These are phyloP conservation scores for Chlorophyllum brunneum DNA, from an alignment of 768 basidiomycete species.

Conservation along the genomic window DNA sequence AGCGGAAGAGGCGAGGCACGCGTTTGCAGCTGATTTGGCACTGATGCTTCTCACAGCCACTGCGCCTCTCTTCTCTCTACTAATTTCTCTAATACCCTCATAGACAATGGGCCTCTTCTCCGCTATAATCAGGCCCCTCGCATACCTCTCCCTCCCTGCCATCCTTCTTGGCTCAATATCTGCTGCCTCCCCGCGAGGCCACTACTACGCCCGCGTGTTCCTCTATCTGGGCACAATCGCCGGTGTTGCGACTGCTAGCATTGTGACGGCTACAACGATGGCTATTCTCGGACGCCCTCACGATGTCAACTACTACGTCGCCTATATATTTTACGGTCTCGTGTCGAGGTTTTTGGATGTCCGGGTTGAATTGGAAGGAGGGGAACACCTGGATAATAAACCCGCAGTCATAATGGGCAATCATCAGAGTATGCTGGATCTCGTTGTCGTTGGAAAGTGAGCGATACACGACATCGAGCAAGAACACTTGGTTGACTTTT, in stretches of 20 bases:
- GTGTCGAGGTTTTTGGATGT: constrained; percentile 64
- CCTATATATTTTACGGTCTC: constrained; percentile 74
- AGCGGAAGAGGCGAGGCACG: constrained; percentile 4
- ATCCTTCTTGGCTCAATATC: constrained; percentile 62
- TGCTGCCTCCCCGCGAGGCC: constrained; percentile 47
- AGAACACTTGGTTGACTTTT: not conserved
- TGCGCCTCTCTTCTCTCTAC: not conserved
- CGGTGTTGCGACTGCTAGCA: constrained; percentile 68
- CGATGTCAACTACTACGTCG: constrained; percentile 82
- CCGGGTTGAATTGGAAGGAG: constrained; percentile 76
- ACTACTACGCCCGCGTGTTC: constrained; percentile 72
- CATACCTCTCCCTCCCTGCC: constrained; percentile 72
- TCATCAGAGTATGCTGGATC: constrained; percentile 92
- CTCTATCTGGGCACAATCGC: constrained; percentile 71
- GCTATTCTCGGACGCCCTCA: constrained; percentile 62
- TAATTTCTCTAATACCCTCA: constrained; percentile 7
- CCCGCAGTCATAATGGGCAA: constrained; percentile 82
- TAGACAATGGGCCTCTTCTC: constrained; percentile 59
- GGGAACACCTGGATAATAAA: constrained; percentile 68
- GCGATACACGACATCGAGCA: not conserved
- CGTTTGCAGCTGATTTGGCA: constrained; percentile 11
- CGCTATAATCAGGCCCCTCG: constrained; percentile 63
- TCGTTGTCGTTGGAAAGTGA: constrained; percentile 80
- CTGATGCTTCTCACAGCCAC: constrained; percentile 8
- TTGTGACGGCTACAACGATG: constrained; percentile 64